A percentile compares a stretch with the other conserved stretches of the same genome.
Evolutionary conservation across 768 basidiomycete species (phyloP).

Genomic region (Russula sp.): DNA sequence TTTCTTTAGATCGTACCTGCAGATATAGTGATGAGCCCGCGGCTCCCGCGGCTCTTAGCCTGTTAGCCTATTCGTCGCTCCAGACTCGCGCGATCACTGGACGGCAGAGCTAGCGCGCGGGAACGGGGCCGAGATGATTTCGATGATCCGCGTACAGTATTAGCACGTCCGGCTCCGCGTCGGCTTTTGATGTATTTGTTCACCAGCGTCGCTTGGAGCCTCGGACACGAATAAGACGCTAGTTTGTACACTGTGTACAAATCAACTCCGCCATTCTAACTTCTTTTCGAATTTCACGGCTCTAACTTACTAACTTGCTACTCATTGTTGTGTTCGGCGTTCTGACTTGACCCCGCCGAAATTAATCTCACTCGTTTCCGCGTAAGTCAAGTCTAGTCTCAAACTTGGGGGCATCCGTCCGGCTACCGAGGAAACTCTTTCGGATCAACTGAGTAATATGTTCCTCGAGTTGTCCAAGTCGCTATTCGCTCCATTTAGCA

Average conservation of each 20-base stretch:
- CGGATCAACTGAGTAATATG: not conserved
- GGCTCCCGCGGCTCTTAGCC: not conserved
- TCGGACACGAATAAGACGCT: not conserved
- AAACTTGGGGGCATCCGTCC: too few species aligned
- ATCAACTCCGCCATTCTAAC: not conserved
- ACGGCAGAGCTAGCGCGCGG: not conserved
- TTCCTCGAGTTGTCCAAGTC: not conserved
- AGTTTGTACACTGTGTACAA: not conserved
- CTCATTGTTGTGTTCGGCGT: not conserved
- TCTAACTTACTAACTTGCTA: not conserved
- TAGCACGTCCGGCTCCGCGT: not conserved
- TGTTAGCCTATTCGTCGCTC: not conserved
- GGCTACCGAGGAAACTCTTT: not conserved
- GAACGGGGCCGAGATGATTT: not conserved
- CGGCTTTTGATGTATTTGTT: not conserved
- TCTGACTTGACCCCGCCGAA: not conserved
- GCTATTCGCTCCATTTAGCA: not conserved
- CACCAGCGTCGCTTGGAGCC: not conserved
- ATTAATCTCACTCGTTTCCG: not conserved
- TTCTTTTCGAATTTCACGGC: not conserved
- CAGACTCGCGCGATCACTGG: not conserved
- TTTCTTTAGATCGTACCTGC: conserved; percentile 46
- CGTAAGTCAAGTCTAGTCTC: too few species aligned
- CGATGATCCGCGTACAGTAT: not conserved
- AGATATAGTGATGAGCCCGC: not conserved